Evolutionary conservation across 164 flowering plant species (phyloP), one percentile per base, ranked within the genome.

Genomic region (Chloranthus sessilifolius): DNA sequence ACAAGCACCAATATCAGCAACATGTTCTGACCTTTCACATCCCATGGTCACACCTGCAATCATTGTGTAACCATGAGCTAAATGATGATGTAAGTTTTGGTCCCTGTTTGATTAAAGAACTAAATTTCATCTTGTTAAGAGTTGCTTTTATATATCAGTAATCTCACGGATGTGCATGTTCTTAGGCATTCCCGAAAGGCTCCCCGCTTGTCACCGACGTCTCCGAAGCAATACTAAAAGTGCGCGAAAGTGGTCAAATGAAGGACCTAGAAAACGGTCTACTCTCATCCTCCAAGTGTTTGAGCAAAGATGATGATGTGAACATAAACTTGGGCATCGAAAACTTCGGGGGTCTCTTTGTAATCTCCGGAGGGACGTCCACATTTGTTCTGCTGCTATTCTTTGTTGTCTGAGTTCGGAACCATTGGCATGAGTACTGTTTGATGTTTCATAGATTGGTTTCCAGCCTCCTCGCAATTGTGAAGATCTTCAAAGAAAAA

Each of bases 111-210:
- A n/a, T n/a, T n/a, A n/a, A n/a, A n/a, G n/a, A n/a, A n/a, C n/a
- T n/a, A n/a, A n/a, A n/a, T n/a, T n/a, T n/a, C n/a, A n/a, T n/a
- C n/a, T n/a, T n/a, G n/a, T n/a, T n/a, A n/a, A n/a, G n/a, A n/a
- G n/a, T n/a, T n/a, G n/a, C n/a, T n/a, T n/a, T n/a, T n/a, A n/a
- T n/a, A n/a, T n/a, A n/a, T n/a, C n/a, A n/a, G n/a, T n/a, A n/a
- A n/a, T n/a, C n/a, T n/a, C n/a, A n/a, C n/a, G n/a, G n/a, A n/a
- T n/a, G n/a, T n/a, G n/a, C n/a, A n/a, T n/a, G n/a, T n/a, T n/a
- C 11, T 47, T 12, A 65, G 74, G 64, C 52, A 0, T 70, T 66
- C 33, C 65, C 56, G 25, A 55, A 62, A 48, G 71, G 63, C 4
- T 66, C 65, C 37, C 68, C 65, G 3, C 12, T 62, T 21, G 62